These are phyloP conservation scores for Neurospora africana DNA, from an alignment of 495 filamentous ascomycete species.

Conservation along the genomic window DNA sequence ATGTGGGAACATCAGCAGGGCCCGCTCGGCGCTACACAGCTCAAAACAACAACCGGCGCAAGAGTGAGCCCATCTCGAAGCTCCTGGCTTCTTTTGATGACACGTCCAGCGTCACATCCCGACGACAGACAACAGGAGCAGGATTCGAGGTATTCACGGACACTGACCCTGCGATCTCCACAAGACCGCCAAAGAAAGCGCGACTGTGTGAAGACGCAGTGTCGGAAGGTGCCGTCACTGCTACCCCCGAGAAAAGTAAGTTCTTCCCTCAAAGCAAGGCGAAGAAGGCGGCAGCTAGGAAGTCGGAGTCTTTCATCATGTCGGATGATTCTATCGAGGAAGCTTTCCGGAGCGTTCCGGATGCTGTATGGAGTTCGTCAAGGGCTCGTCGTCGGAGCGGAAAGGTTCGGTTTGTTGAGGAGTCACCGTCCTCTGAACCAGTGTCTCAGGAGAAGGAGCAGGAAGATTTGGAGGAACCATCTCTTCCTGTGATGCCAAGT, in stretches of 20 bases:
- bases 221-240: slow-evolving; percentile 7
- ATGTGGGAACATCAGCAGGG: slow-evolving; percentile 2
- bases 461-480: neutral
- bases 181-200: slow-evolving; percentile 40
- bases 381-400: neutral
- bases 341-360: slow-evolving; percentile 31
- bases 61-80: slow-evolving; percentile 30
- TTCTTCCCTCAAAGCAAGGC: slow-evolving; percentile 25
- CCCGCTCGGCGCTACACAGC: slow-evolving; percentile 17
- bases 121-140: slow-evolving; percentile 24
- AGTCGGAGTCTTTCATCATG: slow-evolving; percentile 23
- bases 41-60: slow-evolving; percentile 22
- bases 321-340: slow-evolving; percentile 40
- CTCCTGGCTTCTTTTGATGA: slow-evolving; percentile 13
- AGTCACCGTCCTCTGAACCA: neutral
- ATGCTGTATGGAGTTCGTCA: slow-evolving; percentile 12
- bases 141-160: slow-evolving; percentile 14
- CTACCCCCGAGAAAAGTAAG: slow-evolving; percentile 26
- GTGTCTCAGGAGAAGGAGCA: neutral
- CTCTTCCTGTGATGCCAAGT: neutral
- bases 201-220: slow-evolving; percentile 33
- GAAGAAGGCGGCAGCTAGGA: slow-evolving; percentile 12
- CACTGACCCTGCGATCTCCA: slow-evolving; percentile 6
- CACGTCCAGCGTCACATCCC: slow-evolving; percentile 1
- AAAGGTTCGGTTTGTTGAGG: slow-evolving; percentile 6